Base-by-base conservation (phyloP, 345 rosid species). In the Salix udensis region DNA sequence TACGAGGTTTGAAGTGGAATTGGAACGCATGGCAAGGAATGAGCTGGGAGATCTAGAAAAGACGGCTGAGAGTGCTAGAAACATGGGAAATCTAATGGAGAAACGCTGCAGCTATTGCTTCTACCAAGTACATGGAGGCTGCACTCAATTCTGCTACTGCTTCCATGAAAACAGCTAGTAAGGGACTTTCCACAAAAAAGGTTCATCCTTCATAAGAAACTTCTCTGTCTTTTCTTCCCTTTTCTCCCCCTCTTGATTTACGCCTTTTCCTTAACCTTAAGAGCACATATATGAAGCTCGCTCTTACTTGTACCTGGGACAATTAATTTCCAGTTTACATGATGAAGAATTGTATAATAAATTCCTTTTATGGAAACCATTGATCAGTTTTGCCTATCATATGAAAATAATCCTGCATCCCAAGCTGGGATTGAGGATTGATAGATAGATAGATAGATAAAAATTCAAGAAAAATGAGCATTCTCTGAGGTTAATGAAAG, bases 151-250 rank as follows among this genome's bases (percentile, higher is more conserved):
- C 97, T 55, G 98, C 98, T 12, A 82, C 97, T 5, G 93, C 92
- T 71, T 82, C 98, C 6, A 89, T 94, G 96, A 91, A 87, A 80
- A 76, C 97, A 10, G 96, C 97, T 34, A 85, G 86, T 84, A 94
- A 86, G 78, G 88, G 89, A 34, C 76, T 92, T 37, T 82, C 91
- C 6, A 70, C 91, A 13, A 84, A 76, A 18, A 91, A 91, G 81
- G 88, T 94, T 81, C 97, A 94, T 87, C 98, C 98, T 48, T 86
- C 92, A 73, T 90, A 23, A 76, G 24, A 71, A 40, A 71, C 42
- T 16, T 21, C n/a, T 6, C 7, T 44, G 13, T 44, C 15, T 26
- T 69, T 26, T n/a, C 16, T 12, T 18, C 28, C 58, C 19, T 26
- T 69, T 26, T n/a, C 16, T 12, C 8, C 28, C 58, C 19, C 6